Conservation (phyloP, 305 asterid genomes). For the Rubia peregrina region DNA sequence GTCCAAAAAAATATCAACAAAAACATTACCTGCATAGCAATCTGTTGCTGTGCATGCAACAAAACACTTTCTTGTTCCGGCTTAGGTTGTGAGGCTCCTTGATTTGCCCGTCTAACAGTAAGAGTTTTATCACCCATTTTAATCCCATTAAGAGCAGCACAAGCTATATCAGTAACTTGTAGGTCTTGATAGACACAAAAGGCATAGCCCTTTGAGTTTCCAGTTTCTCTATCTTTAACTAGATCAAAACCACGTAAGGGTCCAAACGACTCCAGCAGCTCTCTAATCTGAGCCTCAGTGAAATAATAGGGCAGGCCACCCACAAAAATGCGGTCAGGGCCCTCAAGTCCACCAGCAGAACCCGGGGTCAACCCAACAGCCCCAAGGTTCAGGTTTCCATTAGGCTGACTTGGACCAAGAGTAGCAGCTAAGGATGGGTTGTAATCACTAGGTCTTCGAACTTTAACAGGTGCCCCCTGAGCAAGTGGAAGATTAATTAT, state of each 20-base stretch:
- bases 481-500: constrained; percentile 5
- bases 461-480: constrained; percentile 98
- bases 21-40: constrained; percentile 69
- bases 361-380: constrained; percentile 94
- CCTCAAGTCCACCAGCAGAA: constrained; percentile 90
- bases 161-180: constrained; percentile 94
- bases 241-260: constrained; percentile 90
- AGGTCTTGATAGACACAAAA: constrained; percentile 91
- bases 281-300: constrained; percentile 85
- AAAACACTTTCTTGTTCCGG: constrained; percentile 95
- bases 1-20: not conserved
- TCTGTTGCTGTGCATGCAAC: constrained; percentile 92
- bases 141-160: constrained; percentile 97
- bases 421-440: constrained; percentile 93
- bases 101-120: constrained; percentile 93
- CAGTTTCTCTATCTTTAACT: constrained; percentile 96
- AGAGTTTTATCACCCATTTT: constrained; percentile 98
- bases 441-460: constrained; percentile 94
- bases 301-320: constrained; percentile 95
- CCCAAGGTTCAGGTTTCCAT: constrained; percentile 71
- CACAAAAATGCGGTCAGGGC: constrained; percentile 89
- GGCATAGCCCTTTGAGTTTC: constrained; percentile 98
- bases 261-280: constrained; percentile 95
- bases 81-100: constrained; percentile 74
- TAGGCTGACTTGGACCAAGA: constrained; percentile 97